Evolutionary conservation across 2,329 filamentous ascomycete species (phyloP), one percentile per base, ranked within the genome.

Genomic region (Tothia fuscella): DNA sequence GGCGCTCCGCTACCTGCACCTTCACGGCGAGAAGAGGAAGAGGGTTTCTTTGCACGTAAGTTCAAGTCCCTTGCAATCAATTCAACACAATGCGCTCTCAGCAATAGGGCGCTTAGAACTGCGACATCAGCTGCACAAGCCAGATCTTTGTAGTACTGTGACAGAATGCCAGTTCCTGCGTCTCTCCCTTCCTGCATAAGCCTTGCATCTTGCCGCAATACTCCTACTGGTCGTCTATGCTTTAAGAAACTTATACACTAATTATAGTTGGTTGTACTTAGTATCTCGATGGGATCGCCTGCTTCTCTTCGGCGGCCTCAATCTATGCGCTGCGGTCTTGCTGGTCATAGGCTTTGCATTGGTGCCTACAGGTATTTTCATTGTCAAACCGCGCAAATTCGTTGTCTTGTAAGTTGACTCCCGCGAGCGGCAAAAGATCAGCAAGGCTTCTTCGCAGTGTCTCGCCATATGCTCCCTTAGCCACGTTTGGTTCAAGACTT

Each of bases 241-340:
- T n/a, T n/a, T n/a, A n/a, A n/a, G n/a, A n/a, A n/a, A n/a, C n/a
- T n/a, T n/a, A n/a, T n/a, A n/a, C n/a, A n/a, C n/a, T n/a, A 58
- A 50, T 49, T 48, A 47, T 51, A 56, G 14, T 22, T 26, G 33
- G 32, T 33, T 38, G 38, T 29, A 64, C 28, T 13, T 38, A 96
- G 91, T 98, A 68, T 94, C 86, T 67, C 78, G 89, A 66, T 96
- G 89, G 91, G 91, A 98, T 66, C 83, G 89, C 44, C 68, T 96
- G 57, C 72, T 98, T 60, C 76, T 96, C 55, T 98, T 98, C 64
- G 80, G 76, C 50, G 86, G 80, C 56, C 93, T 89, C 68, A 93
- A 94, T 64, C 63, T 94, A 53, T 87, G 82, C 47, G 87, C 91
- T 49, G 71, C 86, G 49, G 85, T 83, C 51, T 89, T 93, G 69